A percentile compares a stretch with the other conserved stretches of the same genome.
Conservation (phyloP, 2,329 filamentous ascomycete species). For the Cytospora piceicola region DNA sequence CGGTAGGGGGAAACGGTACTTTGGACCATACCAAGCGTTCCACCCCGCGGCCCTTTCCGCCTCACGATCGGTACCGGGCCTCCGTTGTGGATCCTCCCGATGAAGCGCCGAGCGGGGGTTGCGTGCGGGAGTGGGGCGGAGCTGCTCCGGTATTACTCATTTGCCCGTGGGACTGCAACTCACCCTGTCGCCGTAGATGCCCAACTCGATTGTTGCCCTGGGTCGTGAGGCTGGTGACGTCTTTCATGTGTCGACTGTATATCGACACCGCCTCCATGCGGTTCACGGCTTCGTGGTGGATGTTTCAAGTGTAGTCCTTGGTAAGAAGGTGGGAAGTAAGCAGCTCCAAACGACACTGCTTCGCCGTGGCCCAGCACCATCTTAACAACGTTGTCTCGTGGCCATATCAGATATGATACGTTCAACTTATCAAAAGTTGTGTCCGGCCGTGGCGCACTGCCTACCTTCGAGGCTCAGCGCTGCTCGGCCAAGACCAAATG, state of each 20-base stretch:
- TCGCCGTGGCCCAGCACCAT: background rate
- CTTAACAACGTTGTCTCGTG: background rate
- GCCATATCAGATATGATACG: background rate
- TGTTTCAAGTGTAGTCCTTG: background rate
- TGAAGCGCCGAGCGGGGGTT: constrained; percentile 15
- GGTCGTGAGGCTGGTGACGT: background rate
- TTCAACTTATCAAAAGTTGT: background rate
- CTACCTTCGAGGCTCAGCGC: background rate
- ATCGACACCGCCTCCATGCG: background rate
- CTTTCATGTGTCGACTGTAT: background rate
- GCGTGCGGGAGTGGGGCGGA: background rate
- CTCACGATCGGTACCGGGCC: constrained; percentile 13
- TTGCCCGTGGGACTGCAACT: background rate
- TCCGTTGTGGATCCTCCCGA: constrained; percentile 18
- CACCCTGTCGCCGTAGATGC: background rate
- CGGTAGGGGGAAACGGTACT: too few species aligned
- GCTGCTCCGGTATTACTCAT: background rate
- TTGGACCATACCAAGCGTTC: background rate
- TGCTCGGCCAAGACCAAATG: background rate
- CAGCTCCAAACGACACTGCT: background rate
- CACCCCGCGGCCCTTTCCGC: background rate
- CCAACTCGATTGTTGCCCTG: background rate
- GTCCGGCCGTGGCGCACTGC: background rate
- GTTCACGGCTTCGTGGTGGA: background rate
- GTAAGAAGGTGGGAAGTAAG: too few species aligned